phyloP scores from a whole-genome alignment of 2,329 filamentous ascomycete genomes.

The Calonectria fujianensis region DNA sequence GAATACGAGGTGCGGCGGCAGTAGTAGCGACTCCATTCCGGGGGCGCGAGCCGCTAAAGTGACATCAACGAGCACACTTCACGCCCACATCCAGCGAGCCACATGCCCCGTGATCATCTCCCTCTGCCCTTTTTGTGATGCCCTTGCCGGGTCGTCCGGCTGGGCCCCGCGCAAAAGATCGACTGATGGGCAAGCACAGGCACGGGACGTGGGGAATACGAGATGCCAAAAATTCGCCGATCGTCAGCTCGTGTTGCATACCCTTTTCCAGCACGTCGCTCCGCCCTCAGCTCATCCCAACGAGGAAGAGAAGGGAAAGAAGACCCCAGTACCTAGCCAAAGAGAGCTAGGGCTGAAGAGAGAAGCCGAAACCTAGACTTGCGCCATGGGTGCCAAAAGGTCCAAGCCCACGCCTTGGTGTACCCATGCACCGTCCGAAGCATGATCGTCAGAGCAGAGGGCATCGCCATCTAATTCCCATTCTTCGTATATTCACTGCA shows the following conservation, averaged over 20 bases:
- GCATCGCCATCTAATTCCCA: slow-evolving; percentile 27
- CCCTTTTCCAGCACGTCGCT: not conserved
- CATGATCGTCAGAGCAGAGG: slow-evolving; percentile 18
- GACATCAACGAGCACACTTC: slow-evolving; percentile 5
- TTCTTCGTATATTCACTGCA: slow-evolving; percentile 20
- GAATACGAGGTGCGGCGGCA: slow-evolving; percentile 11
- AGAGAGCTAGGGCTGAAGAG: not conserved
- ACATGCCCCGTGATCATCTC: not conserved
- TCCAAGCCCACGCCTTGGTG: slow-evolving; percentile 28
- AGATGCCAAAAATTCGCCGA: slow-evolving; percentile 50
- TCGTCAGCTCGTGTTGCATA: slow-evolving; percentile 51
- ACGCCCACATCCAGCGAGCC: slow-evolving; percentile 5
- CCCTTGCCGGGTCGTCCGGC: no score
- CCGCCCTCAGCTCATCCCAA: not conserved
- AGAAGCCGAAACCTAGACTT: slow-evolving; percentile 18
- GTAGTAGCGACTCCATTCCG: slow-evolving; percentile 1
- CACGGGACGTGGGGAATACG: slow-evolving; percentile 47
- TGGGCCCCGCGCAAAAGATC: slow-evolving; percentile 35
- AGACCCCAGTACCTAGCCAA: not conserved
- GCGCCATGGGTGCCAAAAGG: slow-evolving; percentile 24
- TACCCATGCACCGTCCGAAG: slow-evolving; percentile 17
- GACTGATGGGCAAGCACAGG: slow-evolving; percentile 43
- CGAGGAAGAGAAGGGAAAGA: not conserved
- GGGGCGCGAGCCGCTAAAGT: not conserved
- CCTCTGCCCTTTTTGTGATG: not conserved